phyloP scores from a whole-genome alignment of 1,284 basidiomycete species.

The Blastosporella zonata region DNA sequence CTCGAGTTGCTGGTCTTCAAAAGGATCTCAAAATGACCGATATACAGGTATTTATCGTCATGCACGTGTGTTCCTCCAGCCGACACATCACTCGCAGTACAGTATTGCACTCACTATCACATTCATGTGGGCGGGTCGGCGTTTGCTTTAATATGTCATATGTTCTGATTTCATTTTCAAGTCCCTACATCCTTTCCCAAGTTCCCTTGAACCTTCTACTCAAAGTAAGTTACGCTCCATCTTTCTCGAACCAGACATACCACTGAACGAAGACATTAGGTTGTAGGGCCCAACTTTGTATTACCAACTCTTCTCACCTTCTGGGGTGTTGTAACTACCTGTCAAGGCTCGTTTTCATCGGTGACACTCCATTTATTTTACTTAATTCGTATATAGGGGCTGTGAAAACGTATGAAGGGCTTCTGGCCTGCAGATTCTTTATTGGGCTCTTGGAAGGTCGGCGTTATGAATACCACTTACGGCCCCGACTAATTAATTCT shows the following conservation, averaged over 20 bases:
- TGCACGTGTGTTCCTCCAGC: background rate
- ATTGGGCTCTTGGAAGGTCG: constrained; percentile 61
- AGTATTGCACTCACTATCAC: constrained; percentile 51
- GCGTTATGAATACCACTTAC: background rate
- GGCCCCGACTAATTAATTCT: background rate
- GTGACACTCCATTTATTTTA: background rate
- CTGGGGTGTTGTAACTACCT: constrained; percentile 55
- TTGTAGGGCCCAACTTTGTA: constrained; percentile 53
- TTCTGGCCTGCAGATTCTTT: constrained; percentile 63
- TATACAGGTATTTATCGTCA: constrained; percentile 23
- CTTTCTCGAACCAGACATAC: background rate
- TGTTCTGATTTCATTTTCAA: background rate
- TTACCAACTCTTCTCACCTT: constrained; percentile 53
- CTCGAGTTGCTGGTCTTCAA: constrained; percentile 56
- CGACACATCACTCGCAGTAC: constrained; percentile 28
- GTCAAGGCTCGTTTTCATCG: constrained; percentile 41
- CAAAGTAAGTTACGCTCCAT: constrained; percentile 34
- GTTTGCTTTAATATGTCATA: background rate
- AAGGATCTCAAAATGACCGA: constrained; percentile 50
- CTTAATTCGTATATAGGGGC: constrained; percentile 36
- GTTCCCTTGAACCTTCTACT: constrained; percentile 59
- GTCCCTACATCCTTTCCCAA: constrained; percentile 56
- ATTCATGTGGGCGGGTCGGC: constrained; percentile 29
- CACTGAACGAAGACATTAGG: constrained; percentile 26
- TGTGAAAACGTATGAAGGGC: constrained; percentile 48